These are phyloP conservation scores for Eucalyptus rudis DNA, from an alignment of 345 rosid genomes.

Conservation along the genomic window DNA sequence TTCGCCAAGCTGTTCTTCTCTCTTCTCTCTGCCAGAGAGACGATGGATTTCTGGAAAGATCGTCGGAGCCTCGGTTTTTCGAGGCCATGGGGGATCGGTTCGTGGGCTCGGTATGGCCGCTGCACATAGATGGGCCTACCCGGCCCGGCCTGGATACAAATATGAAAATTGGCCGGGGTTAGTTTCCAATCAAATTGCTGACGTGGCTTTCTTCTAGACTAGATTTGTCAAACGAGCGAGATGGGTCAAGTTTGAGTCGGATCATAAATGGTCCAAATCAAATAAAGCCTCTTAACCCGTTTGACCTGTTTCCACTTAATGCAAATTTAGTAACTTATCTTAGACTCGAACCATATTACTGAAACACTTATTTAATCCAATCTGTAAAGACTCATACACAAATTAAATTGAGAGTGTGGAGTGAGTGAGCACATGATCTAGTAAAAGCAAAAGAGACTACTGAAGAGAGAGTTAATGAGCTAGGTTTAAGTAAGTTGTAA, in stretches of 20 bases:
- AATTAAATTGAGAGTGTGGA: too few relatives aligned
- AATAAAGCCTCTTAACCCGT: accelerated
- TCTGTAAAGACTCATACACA: too few relatives aligned
- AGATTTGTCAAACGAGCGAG: accelerated
- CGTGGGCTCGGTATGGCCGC: neutral
- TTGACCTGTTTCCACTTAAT: accelerated
- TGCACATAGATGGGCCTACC: neutral
- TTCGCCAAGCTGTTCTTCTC: neutral
- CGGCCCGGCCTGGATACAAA: neutral
- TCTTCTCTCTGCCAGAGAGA: neutral
- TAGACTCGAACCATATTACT: accelerated
- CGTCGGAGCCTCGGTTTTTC: neutral
- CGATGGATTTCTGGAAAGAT: neutral
- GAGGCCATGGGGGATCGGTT: neutral
- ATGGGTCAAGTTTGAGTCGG: accelerated
- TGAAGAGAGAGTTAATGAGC: too few relatives aligned
- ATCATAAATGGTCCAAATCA: too few relatives aligned
- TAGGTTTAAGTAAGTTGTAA: too few relatives aligned
- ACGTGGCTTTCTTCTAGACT: accelerated
- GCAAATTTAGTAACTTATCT: too few relatives aligned
- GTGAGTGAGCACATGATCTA: accelerated
- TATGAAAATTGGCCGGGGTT: neutral
- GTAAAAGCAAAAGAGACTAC: too few relatives aligned
- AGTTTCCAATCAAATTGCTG: neutral
- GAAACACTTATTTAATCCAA: too few relatives aligned